Conservation (phyloP, 495 filamentous ascomycete species). For the Penicillium dipodomyicola region DNA sequence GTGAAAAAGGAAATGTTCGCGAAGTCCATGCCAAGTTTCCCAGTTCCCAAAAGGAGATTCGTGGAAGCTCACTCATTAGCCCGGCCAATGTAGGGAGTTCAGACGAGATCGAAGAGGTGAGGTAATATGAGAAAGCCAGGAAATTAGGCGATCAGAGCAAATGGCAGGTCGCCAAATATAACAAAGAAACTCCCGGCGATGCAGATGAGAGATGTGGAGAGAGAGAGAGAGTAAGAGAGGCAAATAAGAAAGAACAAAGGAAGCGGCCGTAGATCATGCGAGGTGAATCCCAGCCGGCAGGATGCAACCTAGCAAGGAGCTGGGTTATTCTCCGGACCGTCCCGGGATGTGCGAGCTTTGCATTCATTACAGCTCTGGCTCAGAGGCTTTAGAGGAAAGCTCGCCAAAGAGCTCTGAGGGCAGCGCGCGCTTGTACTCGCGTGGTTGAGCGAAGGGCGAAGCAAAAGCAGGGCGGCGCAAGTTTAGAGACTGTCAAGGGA, state of each 20-base stretch:
- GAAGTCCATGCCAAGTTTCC: neutral
- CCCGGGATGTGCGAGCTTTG: neutral
- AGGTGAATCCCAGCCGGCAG: constrained; percentile 26
- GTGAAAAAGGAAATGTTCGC: constrained; percentile 11
- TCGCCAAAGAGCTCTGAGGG: constrained; percentile 41
- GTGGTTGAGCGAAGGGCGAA: constrained; percentile 46
- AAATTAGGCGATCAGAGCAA: constrained; percentile 12
- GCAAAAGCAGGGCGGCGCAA: constrained; percentile 43
- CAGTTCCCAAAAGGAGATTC: neutral
- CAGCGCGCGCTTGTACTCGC: constrained; percentile 42
- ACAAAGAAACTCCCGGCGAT: constrained; percentile 39
- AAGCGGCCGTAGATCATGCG: constrained; percentile 1
- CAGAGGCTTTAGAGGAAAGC: constrained; percentile 27
- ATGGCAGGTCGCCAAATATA: constrained; percentile 23
- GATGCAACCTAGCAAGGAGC: constrained; percentile 11
- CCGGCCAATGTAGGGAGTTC: neutral
- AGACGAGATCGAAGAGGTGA: constrained; percentile 2
- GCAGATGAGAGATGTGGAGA: constrained; percentile 26
- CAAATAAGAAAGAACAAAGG: constrained; percentile 8
- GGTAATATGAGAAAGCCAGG: constrained; percentile 7
- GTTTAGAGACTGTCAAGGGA: constrained; percentile 33
- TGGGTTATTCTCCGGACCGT: constrained; percentile 12
- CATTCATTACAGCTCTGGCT: constrained; percentile 24
- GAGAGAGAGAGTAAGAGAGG: constrained; percentile 5
- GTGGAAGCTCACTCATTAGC: constrained; percentile 1